Base-by-base conservation (phyloP, 2,329 filamentous ascomycete genomes). In the Blastomyces silverae region DNA sequence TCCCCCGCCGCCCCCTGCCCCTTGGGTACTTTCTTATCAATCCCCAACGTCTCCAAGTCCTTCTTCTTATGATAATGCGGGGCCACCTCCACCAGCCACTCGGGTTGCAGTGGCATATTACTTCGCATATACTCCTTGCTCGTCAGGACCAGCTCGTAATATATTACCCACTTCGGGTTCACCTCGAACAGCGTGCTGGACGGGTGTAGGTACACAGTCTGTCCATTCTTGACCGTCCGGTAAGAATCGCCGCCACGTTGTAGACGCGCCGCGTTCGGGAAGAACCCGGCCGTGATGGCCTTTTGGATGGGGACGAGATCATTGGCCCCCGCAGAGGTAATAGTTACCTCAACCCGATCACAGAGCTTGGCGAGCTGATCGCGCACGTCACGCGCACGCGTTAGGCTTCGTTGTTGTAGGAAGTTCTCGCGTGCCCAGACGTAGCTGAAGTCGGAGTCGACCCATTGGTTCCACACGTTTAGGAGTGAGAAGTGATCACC, bases 391-490 rank as follows among this genome's bases (percentile, higher is more conserved):
- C 93, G 87, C 0, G 92, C 93, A 0, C 94, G 86, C 0, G 89
- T 94, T 2, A 99, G 82, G n/a, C 88, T 90, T 20, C 92, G 87
- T 75, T 96, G 91, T 74, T 97, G 92, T 11, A 99, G 75, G 76
- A 96, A 99, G 75, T 97, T 97, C 78, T 97, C 93, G 60, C 88
- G 87, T 0, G 90, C 82, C 92, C 92, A 99, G 57, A 95, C 86
- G 63, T 86, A 87, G 61, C 86, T 90, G 78, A 91, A 99, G 76
- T 96, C 93, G 60, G 86, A 88, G 73, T 97, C 93, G 1, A 92
- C 90, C 89, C 92, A 99, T 75, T 96, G 90, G 71, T 94, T 93
- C 87, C 89, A 99, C 70, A 99, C 89, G 72, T 96, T 96, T 59
- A 97, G 85, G 1, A 96, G 84, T 0, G 91, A 92, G 5, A 94